phyloP scores from a whole-genome alignment of 1,284 basidiomycete genomes.

The Ganoderma multipileum region DNA sequence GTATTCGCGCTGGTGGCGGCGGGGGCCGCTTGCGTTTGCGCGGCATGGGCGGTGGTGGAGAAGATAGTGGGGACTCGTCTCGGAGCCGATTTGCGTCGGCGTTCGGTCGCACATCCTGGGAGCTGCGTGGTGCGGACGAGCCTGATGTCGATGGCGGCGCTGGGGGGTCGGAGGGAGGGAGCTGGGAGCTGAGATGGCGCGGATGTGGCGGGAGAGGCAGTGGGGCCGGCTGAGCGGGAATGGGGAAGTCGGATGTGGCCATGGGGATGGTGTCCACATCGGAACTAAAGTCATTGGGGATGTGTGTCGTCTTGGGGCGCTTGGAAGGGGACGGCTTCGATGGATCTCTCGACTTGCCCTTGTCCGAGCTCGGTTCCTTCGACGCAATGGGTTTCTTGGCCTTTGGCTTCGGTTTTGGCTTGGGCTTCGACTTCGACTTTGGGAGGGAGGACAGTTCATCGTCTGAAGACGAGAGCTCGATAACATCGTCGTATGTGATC shows the following conservation, averaged over 20 bases:
- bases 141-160: slow-evolving; percentile 36
- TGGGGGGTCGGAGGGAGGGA: slow-evolving; percentile 44
- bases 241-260: slow-evolving; percentile 38
- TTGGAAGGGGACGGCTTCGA: slow-evolving; percentile 25
- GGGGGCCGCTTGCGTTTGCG: slow-evolving; percentile 38
- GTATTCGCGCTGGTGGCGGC: background rate
- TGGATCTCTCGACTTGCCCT: slow-evolving; percentile 14
- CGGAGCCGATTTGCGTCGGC: background rate
- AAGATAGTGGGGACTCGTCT: slow-evolving; percentile 35
- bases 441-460: slow-evolving; percentile 36
- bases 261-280: slow-evolving; percentile 37
- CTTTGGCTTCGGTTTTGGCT: slow-evolving; percentile 26
- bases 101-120: slow-evolving; percentile 4
- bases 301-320: slow-evolving; percentile 26
- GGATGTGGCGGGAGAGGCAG: slow-evolving; percentile 4
- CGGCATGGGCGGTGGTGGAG: slow-evolving; percentile 33
- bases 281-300: slow-evolving; percentile 29
- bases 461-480: slow-evolving; percentile 42
- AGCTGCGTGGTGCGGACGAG: slow-evolving; percentile 15
- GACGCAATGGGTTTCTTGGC: slow-evolving; percentile 21
- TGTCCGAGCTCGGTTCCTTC: slow-evolving; percentile 17
- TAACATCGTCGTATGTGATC: slow-evolving; percentile 32
- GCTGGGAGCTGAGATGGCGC: slow-evolving; percentile 31
- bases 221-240: slow-evolving; percentile 1
- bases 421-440: slow-evolving; percentile 28